These are phyloP conservation scores for Beauveria australis DNA, from an alignment of 2,329 filamentous ascomycete species.

Conservation along the genomic window DNA sequence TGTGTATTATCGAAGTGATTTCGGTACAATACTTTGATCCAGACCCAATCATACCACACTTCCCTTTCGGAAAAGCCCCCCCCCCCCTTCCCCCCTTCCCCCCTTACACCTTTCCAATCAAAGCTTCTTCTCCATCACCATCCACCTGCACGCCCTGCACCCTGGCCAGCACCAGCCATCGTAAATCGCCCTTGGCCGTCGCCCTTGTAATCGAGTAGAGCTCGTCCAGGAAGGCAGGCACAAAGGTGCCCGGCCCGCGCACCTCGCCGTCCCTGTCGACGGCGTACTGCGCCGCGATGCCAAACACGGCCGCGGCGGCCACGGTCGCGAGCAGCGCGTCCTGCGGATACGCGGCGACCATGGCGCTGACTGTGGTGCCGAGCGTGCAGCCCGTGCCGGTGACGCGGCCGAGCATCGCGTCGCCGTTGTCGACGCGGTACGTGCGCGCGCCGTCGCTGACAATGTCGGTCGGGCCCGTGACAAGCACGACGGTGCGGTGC, in stretches of 20 bases:
- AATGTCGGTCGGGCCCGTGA: constrained; percentile 74
- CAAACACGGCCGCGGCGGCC: constrained; percentile 68
- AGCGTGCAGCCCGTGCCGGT: constrained; percentile 81
- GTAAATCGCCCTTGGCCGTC: constrained; percentile 36
- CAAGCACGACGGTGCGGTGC: constrained; percentile 65
- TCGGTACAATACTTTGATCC: neutral
- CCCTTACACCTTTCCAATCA: neutral
- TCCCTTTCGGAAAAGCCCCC: too few relatives aligned
- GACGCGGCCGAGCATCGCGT: constrained; percentile 59
- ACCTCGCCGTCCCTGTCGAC: constrained; percentile 55
- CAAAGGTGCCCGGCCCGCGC: constrained; percentile 75
- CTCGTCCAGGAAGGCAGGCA: constrained; percentile 76
- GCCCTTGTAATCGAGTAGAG: constrained; percentile 42
- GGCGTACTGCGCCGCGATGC: constrained; percentile 61
- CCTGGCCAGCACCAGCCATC: constrained; percentile 46
- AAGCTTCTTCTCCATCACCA: neutral
- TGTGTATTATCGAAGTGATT: too few relatives aligned
- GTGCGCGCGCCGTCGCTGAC: constrained; percentile 66
- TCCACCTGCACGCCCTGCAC: constrained; percentile 31
- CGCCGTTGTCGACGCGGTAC: constrained; percentile 66
- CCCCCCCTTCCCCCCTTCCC: too few relatives aligned
- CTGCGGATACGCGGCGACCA: constrained; percentile 52
- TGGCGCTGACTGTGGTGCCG: constrained; percentile 71
- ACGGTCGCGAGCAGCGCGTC: constrained; percentile 67
- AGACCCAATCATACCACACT: neutral